These are phyloP conservation scores for Trichoderma parareesei DNA, from an alignment of 495 filamentous ascomycete genomes.

Conservation along the genomic window DNA sequence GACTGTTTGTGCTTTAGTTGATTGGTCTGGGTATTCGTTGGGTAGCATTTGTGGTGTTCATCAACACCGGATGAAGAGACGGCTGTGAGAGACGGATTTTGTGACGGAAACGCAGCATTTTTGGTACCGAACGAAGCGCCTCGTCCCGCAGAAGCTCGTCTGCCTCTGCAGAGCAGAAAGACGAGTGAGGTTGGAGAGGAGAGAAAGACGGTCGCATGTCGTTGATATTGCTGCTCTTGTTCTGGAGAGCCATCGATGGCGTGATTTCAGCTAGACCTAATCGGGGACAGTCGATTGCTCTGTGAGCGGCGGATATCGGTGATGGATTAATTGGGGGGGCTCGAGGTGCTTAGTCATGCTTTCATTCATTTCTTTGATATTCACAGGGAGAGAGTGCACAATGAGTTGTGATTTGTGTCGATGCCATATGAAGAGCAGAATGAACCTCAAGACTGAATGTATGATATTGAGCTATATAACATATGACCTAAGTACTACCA, in stretches of 20 bases:
- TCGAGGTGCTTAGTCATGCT: background rate
- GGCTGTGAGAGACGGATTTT: background rate
- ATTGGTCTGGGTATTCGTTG: constrained; percentile 1
- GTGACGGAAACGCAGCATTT: background rate
- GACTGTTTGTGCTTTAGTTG: background rate
- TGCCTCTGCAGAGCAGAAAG: background rate
- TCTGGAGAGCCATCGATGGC: constrained; percentile 7
- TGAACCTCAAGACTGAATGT: no score
- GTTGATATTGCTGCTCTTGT: background rate
- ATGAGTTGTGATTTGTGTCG: no score
- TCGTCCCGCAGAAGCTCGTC: background rate
- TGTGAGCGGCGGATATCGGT: background rate
- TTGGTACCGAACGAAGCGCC: constrained; percentile 4
- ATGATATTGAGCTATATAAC: no score
- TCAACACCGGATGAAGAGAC: background rate
- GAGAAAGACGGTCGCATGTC: background rate
- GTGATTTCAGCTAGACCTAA: constrained; percentile 9
- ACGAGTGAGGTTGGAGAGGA: background rate
- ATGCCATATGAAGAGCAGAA: no score
- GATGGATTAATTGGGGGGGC: background rate
- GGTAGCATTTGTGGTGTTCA: background rate
- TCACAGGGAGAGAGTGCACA: no score
- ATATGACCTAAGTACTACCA: no score
- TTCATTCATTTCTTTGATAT: no score
- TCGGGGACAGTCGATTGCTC: background rate